Base-by-base conservation (phyloP, 352 stramenopile genomes). In the Globisporangium parvum region DNA sequence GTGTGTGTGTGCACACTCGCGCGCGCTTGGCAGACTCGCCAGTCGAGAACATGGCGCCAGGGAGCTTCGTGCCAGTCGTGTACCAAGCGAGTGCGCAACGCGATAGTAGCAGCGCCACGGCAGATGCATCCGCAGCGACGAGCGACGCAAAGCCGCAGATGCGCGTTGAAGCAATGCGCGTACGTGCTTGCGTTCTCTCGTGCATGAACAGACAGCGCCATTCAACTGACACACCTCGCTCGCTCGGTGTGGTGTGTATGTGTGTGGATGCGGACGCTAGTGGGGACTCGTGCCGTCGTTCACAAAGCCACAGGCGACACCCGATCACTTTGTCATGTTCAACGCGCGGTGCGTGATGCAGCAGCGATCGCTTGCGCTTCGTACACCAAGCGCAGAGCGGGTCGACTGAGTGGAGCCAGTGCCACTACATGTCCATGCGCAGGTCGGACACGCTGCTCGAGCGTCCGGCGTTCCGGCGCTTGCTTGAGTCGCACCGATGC, bases 271-370 rank as follows among this genome's bases (percentile, higher is more conserved):
- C 47, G 14, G 2, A 24, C 35, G 50, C 9, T 24, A 93, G 81
- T 94, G 84, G 84, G 84, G 84, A 20, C 62, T 94, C 6, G 66
- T 94, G 47, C 84, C 84, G 45, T 91, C 80, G 2, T 94, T 92
- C 47, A 88, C 74, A n/a, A 92, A 92, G 61, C 68, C 80, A 24
- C 66, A 71, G 49, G 69, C 61, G 18, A 90, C 85, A 54, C 77
- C 82, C 44, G 81, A 94, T 51, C 81, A 94, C 62, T 94, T 92
- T 35, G 62, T 89, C 44, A 91, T 91, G 76, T 94, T 94, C 62
- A 94, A 94, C 51, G 84, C 81, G 6, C 79, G 84, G 84, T 91
- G 66, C 18, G 46, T 51, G 14, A n/a, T 23, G 14, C 31, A 10
- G n/a, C 20, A 9, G 48, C 11, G 3, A 21, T 23, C 35, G 21